phyloP scores from a whole-genome alignment of 2,329 filamentous ascomycete species.

The Phialophora expanda region DNA sequence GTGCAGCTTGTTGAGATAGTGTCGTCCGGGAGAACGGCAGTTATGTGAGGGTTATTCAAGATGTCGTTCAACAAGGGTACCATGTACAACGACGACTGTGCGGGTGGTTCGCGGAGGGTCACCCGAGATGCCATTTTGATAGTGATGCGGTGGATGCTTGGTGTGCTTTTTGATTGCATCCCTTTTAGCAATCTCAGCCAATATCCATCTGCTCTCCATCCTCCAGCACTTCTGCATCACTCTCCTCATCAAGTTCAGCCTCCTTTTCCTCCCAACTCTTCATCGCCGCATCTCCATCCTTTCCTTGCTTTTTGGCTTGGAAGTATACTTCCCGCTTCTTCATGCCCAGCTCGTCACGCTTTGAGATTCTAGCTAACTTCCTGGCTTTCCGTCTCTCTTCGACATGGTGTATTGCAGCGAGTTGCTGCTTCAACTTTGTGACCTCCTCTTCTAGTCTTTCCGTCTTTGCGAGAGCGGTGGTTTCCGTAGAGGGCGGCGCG shows the following conservation, averaged over 20 bases:
- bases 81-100: neutral
- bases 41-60: neutral
- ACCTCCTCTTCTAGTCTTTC: conserved; percentile 49
- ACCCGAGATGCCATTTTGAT: neutral
- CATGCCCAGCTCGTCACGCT: conserved; percentile 49
- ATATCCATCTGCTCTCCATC: conserved; percentile 29
- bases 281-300: conserved; percentile 48
- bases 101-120: neutral
- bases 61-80: neutral
- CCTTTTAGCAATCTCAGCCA: conserved; percentile 14
- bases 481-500: conserved; percentile 22
- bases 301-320: conserved; percentile 51
- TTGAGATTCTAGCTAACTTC: conserved; percentile 45
- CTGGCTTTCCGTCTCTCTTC: conserved; percentile 49
- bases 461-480: conserved; percentile 36
- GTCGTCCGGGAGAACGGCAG: neutral
- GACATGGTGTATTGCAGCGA: conserved; percentile 43
- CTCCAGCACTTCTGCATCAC: conserved; percentile 28
- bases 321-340: conserved; percentile 52
- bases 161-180: neutral
- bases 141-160: neutral
- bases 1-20: neutral
- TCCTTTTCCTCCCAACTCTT: conserved; percentile 39
- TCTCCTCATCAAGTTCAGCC: conserved; percentile 22
- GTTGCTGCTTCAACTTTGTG: conserved; percentile 45